Conservation (phyloP, 208 protist species). For the Leishmania aethiopica region DNA sequence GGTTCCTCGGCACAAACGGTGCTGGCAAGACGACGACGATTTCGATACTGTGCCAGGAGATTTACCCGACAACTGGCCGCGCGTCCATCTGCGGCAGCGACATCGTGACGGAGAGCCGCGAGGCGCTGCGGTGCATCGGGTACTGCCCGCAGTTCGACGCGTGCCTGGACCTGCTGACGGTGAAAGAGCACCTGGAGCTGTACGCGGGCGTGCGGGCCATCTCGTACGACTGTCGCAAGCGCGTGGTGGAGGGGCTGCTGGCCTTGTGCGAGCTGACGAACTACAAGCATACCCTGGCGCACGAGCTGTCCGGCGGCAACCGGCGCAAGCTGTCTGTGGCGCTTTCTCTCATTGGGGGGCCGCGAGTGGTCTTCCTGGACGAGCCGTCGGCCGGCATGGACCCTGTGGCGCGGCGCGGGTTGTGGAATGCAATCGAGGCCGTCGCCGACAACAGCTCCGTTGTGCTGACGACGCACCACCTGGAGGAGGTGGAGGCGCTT, state of each 20-base stretch:
- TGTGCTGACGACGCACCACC: slow-evolving; percentile 92
- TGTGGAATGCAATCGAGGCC: slow-evolving; percentile 76
- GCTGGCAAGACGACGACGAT: slow-evolving; percentile 90
- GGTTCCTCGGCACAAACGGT: slow-evolving; percentile 91
- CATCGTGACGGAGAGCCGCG: slow-evolving; percentile 50
- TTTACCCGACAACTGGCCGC: slow-evolving; percentile 61
- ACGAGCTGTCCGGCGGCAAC: slow-evolving; percentile 57
- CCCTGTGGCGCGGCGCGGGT: slow-evolving; percentile 42
- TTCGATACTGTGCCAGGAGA: slow-evolving; percentile 81
- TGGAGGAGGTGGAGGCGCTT: slow-evolving; percentile 94
- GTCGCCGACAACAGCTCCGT: slow-evolving; percentile 65
- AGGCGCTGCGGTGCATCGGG: slow-evolving; percentile 78
- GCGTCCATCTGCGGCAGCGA: slow-evolving; percentile 68
- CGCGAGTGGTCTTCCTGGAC: slow-evolving; percentile 61
- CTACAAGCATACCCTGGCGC: slow-evolving; percentile 11
- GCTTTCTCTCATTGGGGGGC: slow-evolving; percentile 61
- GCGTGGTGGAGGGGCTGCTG: no score
- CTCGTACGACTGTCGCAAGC: slow-evolving; percentile 14
- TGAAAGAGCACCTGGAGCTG: slow-evolving; percentile 90
- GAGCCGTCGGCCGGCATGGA: slow-evolving; percentile 81
- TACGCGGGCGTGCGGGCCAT: slow-evolving; percentile 42
- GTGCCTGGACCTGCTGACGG: slow-evolving; percentile 89
- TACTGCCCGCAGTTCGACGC: slow-evolving; percentile 97
- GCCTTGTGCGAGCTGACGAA: no score
- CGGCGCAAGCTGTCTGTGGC: slow-evolving; percentile 68